A percentile compares a stretch with the other conserved stretches of the same genome.
Evolutionary conservation across 2,329 filamentous ascomycete species (phyloP).

Genomic region (Trichophyton equinum): DNA sequence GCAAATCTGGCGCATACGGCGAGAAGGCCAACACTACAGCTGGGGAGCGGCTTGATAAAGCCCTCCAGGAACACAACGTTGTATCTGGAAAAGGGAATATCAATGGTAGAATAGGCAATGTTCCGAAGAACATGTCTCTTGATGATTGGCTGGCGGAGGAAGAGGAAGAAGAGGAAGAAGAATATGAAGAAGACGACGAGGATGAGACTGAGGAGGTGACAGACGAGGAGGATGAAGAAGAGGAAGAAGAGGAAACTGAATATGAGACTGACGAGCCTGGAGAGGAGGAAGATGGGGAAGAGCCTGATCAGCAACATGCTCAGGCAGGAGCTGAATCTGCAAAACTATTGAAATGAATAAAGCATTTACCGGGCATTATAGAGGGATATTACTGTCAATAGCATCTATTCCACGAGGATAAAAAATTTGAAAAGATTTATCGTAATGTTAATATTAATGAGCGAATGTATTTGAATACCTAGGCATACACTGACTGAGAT

Average conservation of each 20-base stretch:
- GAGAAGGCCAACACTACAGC: constrained; percentile 38
- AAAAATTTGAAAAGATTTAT: not conserved
- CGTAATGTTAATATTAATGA: not conserved
- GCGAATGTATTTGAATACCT: not conserved
- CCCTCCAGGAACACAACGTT: constrained; percentile 31
- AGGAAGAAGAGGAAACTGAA: constrained; percentile 26
- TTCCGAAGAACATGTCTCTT: constrained; percentile 58
- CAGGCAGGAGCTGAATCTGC: constrained; percentile 9
- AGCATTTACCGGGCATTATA: not conserved
- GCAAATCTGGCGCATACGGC: constrained; percentile 24
- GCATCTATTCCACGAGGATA: not conserved
- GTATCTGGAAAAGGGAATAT: constrained; percentile 15
- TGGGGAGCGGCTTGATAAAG: constrained; percentile 32
- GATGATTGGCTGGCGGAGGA: constrained; percentile 89
- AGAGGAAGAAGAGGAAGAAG: constrained; percentile 46
- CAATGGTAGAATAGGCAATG: constrained; percentile 17
- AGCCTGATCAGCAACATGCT: constrained; percentile 21
- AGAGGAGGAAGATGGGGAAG: constrained; percentile 25
- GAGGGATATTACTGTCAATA: not conserved
- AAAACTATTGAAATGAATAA: not conserved
- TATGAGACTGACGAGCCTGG: constrained; percentile 28
- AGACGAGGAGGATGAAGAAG: constrained; percentile 25
- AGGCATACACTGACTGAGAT: too few species aligned
- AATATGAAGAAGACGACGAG: constrained; percentile 41
- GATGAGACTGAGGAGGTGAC: constrained; percentile 38